Conservation (phyloP, 2,329 filamentous ascomycete genomes). For the Alternaria gansuensis region DNA sequence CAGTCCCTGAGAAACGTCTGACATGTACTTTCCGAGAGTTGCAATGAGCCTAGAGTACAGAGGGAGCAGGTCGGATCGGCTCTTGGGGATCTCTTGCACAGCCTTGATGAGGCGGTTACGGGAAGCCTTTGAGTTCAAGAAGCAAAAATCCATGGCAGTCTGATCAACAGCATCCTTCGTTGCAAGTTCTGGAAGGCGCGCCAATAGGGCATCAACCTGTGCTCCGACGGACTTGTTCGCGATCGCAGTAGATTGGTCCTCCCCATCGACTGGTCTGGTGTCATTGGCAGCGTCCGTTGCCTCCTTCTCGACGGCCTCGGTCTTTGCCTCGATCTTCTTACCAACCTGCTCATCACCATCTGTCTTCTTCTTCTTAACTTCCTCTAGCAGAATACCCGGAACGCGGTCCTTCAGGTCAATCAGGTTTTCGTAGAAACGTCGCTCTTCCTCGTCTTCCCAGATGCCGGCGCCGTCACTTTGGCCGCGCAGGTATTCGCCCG, state of each 20-base stretch:
- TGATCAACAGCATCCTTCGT: conserved; percentile 93
- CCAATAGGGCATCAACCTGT: conserved; percentile 89
- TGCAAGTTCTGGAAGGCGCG: conserved; percentile 87
- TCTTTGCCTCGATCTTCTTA: conserved; percentile 69
- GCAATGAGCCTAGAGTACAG: conserved; percentile 92
- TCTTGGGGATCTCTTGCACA: conserved; percentile 92
- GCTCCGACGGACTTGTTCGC: conserved; percentile 97
- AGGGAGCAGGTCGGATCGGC: conserved; percentile 87
- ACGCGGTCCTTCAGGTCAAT: conserved; percentile 96
- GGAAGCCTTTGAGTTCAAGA: conserved; percentile 97
- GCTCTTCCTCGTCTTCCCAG: conserved; percentile 98
- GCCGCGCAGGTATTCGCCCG: conserved; percentile 89
- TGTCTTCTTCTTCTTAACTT: conserved; percentile 90
- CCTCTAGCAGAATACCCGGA: conserved; percentile 90
- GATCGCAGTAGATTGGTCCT: conserved; percentile 92
- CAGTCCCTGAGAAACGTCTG: conserved; percentile 89
- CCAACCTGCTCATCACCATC: conserved; percentile 84
- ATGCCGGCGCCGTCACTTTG: conserved; percentile 92
- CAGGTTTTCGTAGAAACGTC: conserved; percentile 96
- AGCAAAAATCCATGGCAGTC: conserved; percentile 95
- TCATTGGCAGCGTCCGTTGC: conserved; percentile 55
- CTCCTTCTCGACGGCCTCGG: conserved; percentile 49
- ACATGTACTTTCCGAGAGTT: conserved; percentile 91
- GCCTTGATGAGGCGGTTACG: conserved; percentile 93
- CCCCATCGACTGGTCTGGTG: conserved; percentile 65